Percentiles rank a stretch among this genome's conserved stretches.
These are phyloP conservation scores for Saprolegnia parasitica DNA, from an alignment of 352 stramenopile genomes.

Conservation along the genomic window DNA sequence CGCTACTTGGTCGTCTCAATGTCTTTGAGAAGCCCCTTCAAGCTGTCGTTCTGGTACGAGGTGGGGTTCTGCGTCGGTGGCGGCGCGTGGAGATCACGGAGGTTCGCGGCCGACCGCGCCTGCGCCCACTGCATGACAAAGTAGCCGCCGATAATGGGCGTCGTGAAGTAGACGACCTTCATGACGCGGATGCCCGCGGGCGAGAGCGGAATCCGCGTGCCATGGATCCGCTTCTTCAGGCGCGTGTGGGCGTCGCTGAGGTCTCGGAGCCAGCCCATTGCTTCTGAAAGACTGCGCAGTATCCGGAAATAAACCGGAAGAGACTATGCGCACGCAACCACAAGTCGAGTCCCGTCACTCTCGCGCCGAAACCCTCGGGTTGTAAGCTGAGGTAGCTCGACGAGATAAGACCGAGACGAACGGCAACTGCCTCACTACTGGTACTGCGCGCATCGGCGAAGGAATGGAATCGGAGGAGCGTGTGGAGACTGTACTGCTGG, in stretches of 20 bases:
- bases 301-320: conserved; percentile 1
- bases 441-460: too few relatives aligned
- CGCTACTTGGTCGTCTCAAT: background rate
- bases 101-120: conserved; percentile 62
- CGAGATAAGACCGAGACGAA: too few relatives aligned
- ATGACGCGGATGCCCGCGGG: conserved; percentile 80
- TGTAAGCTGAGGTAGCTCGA: too few relatives aligned
- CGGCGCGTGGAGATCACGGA: conserved; percentile 29
- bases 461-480: too few relatives aligned
- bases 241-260: conserved; percentile 75
- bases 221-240: conserved; percentile 90
- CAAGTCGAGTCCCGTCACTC: too few relatives aligned
- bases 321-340: too few relatives aligned
- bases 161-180: conserved; percentile 87
- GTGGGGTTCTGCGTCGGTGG: conserved; percentile 1
- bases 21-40: conserved; percentile 26
- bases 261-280: conserved; percentile 72
- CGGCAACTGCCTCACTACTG: too few relatives aligned
- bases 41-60: conserved; percentile 25
- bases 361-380: too few relatives aligned
- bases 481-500: too few relatives aligned
- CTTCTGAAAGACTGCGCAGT: background rate
- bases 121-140: conserved; percentile 91
- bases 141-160: conserved; percentile 84
- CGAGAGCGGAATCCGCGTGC: conserved; percentile 85